Percentiles rank a stretch among this genome's conserved stretches.
phyloP scores from a whole-genome alignment of 371 early-diverging fungal species.

The Apophysomyces trapeziformis region DNA sequence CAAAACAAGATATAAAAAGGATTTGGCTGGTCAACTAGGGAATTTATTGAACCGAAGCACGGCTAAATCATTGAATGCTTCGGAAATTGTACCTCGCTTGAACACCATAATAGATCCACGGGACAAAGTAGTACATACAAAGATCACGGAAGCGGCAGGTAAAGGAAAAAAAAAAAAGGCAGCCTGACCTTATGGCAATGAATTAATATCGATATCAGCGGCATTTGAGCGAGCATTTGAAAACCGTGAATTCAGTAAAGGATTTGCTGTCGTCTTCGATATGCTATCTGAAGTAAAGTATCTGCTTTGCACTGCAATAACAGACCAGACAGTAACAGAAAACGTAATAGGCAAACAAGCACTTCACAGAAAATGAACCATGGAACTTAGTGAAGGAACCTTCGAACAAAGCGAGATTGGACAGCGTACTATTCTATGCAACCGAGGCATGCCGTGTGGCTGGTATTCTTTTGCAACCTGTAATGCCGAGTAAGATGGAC shows the following conservation, averaged over 20 bases:
- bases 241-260: conserved; percentile 55
- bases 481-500: conserved; percentile 83
- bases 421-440: conserved; percentile 70
- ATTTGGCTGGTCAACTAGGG: conserved; percentile 86
- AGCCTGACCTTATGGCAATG: not conserved
- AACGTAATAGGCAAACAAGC: conserved; percentile 65
- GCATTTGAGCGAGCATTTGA: conserved; percentile 44
- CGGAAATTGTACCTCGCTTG: conserved; percentile 44
- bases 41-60: conserved; percentile 80
- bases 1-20: conserved; percentile 71
- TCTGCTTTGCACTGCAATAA: not conserved
- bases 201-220: conserved; percentile 15
- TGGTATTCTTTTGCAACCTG: conserved; percentile 80
- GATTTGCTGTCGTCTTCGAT: conserved; percentile 58
- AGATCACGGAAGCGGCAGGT: conserved; percentile 50
- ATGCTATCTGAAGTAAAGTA: conserved; percentile 55
- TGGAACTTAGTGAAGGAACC: conserved; percentile 73
- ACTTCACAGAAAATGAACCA: conserved; percentile 76
- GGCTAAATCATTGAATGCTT: conserved; percentile 61
- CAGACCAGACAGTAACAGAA: not conserved
- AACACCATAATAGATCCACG: conserved; percentile 28
- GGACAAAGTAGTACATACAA: conserved; percentile 43
- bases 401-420: conserved; percentile 41
- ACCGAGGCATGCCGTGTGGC: conserved; percentile 79
- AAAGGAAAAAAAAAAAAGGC: conserved; percentile 18